Evolutionary conservation across 495 filamentous ascomycete genomes (phyloP).

Genomic region (Aspergillus bertholletiae): DNA sequence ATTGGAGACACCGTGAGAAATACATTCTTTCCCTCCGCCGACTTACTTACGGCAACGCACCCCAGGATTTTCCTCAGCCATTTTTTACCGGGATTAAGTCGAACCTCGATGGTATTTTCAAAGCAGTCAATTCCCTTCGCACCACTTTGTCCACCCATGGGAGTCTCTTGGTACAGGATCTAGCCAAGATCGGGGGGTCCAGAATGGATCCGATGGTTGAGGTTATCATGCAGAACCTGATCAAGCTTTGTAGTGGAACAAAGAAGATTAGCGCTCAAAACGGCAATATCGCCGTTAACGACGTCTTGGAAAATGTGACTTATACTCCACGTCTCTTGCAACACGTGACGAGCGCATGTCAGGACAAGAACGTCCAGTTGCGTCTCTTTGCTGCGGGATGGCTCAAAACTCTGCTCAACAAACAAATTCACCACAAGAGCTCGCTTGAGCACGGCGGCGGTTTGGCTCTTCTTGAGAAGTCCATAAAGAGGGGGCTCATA

Average conservation of each 20-base stretch:
- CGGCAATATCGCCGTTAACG: slow-evolving; percentile 71
- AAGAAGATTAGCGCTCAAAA: slow-evolving; percentile 87
- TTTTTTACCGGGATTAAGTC: slow-evolving; percentile 68
- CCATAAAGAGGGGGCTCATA: slow-evolving; percentile 76
- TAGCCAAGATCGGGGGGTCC: slow-evolving; percentile 71
- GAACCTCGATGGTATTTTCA: slow-evolving; percentile 85
- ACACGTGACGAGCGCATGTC: slow-evolving; percentile 71
- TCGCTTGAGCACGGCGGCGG: slow-evolving; percentile 81
- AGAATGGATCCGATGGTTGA: slow-evolving; percentile 87
- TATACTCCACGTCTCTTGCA: slow-evolving; percentile 78
- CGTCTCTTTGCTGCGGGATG: slow-evolving; percentile 76
- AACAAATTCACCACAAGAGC: slow-evolving; percentile 73
- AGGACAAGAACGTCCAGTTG: slow-evolving; percentile 89
- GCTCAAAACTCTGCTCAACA: slow-evolving; percentile 76
- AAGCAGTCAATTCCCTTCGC: slow-evolving; percentile 77
- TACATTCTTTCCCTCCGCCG: slow-evolving; percentile 69
- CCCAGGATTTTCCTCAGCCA: slow-evolving; percentile 65
- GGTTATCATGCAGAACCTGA: slow-evolving; percentile 79
- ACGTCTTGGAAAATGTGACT: slow-evolving; percentile 70
- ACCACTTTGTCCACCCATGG: slow-evolving; percentile 86
- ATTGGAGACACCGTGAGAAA: slow-evolving; percentile 85
- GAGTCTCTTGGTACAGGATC: slow-evolving; percentile 79
- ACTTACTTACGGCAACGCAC: slow-evolving; percentile 79
- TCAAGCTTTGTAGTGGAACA: slow-evolving; percentile 80
- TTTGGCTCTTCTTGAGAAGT: slow-evolving; percentile 78